Percentiles rank a stretch among this genome's conserved stretches.
Conservation (phyloP, 768 basidiomycete genomes). For the Symmetrospora coprosmae region DNA sequence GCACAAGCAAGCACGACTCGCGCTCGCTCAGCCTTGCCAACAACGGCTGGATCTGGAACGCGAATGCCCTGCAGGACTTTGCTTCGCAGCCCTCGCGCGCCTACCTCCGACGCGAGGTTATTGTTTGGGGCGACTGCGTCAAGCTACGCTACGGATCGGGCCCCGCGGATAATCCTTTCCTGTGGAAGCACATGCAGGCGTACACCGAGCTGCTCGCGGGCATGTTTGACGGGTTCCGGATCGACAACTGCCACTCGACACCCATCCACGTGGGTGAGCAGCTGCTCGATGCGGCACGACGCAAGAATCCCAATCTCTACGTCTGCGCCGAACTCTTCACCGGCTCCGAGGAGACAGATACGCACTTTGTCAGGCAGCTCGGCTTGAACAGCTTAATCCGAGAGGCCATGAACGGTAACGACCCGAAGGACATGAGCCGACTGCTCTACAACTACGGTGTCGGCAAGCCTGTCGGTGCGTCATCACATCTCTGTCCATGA, state of each 20-base stretch:
- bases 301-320: conserved; percentile 80
- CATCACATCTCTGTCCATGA: neutral
- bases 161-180: conserved; percentile 73
- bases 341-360: conserved; percentile 83
- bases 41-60: conserved; percentile 98
- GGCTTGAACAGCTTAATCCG: conserved; percentile 88
- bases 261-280: conserved; percentile 89
- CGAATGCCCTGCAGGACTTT: conserved; percentile 87
- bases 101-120: conserved; percentile 87
- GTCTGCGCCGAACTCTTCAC: conserved; percentile 95
- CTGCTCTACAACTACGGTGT: conserved; percentile 79
- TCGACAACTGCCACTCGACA: conserved; percentile 97
- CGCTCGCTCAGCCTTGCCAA: conserved; percentile 69
- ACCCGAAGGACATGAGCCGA: conserved; percentile 78
- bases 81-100: conserved; percentile 82
- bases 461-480: conserved; percentile 75
- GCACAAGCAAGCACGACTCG: conserved; percentile 42
- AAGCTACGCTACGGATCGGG: conserved; percentile 83
- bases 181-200: conserved; percentile 77
- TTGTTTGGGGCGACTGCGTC: conserved; percentile 96
- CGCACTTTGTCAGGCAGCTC: conserved; percentile 73
- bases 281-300: conserved; percentile 80
- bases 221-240: conserved; percentile 85
- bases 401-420: conserved; percentile 65
- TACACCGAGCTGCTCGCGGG: conserved; percentile 69